phyloP scores from a whole-genome alignment of 2,329 filamentous ascomycete genomes.

The Fusarium fracticaudum region DNA sequence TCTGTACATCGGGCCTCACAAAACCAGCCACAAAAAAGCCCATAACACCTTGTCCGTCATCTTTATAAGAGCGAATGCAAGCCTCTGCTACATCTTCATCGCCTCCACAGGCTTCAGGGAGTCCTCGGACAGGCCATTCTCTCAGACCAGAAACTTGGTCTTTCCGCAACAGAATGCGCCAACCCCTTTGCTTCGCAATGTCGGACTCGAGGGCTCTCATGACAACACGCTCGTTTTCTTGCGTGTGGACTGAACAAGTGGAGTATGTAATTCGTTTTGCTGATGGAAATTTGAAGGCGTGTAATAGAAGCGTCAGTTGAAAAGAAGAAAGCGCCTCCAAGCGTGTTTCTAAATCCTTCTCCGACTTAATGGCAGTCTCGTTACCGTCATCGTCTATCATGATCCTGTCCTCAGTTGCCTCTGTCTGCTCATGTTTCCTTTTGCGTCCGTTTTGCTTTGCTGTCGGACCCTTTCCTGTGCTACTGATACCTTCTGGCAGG shows the following conservation, averaged over 20 bases:
- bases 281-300: slow-evolving; percentile 83
- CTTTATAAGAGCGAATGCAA: slow-evolving; percentile 84
- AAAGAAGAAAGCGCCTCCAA: slow-evolving; percentile 81
- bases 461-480: slow-evolving; percentile 22
- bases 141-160: slow-evolving; percentile 81
- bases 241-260: slow-evolving; percentile 87
- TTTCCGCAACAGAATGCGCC: slow-evolving; percentile 77
- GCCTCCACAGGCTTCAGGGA: slow-evolving; percentile 58
- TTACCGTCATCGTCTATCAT: slow-evolving; percentile 68
- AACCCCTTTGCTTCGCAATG: slow-evolving; percentile 73
- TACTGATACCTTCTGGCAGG: slow-evolving; percentile 56
- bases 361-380: slow-evolving; percentile 60
- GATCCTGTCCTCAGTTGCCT: slow-evolving; percentile 46
- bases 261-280: slow-evolving; percentile 87
- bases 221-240: slow-evolving; percentile 92
- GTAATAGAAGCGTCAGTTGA: slow-evolving; percentile 82
- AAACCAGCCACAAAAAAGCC: slow-evolving; percentile 97
- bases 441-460: slow-evolving; percentile 51
- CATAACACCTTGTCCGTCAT: slow-evolving; percentile 85
- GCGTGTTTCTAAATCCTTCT: slow-evolving; percentile 68
- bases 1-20: slow-evolving; percentile 52
- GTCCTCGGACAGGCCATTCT: slow-evolving; percentile 76
- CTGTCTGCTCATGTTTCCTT: slow-evolving; percentile 55
- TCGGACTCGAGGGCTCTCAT: slow-evolving; percentile 74
- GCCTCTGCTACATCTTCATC: slow-evolving; percentile 70